Conservation (phyloP, 2,329 filamentous ascomycete genomes). For the Claviceps paspali region DNA sequence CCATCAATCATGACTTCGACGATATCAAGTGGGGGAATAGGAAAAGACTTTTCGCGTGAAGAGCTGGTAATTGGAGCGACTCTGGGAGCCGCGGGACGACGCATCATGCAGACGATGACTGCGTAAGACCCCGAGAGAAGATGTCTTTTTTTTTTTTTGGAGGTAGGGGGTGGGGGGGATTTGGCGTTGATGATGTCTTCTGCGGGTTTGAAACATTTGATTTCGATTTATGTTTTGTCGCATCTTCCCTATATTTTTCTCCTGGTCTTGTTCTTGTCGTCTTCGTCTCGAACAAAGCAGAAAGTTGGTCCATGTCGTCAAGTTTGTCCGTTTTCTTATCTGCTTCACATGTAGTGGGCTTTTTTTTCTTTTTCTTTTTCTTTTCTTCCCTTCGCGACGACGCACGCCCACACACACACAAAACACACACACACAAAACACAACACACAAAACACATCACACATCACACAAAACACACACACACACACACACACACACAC, state of each 20-base stretch:
- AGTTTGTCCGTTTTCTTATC: too few relatives aligned
- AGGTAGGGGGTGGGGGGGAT: constrained; percentile 23
- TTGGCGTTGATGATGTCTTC: constrained; percentile 26
- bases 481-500: too few relatives aligned
- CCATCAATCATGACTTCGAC: constrained; percentile 50
- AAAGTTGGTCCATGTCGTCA: too few relatives aligned
- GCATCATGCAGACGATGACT: constrained; percentile 6
- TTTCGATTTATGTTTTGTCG: constrained; percentile 9
- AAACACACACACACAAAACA: too few relatives aligned
- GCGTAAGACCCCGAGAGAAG: constrained; percentile 13
- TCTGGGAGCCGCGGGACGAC: not conserved
- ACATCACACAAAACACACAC: too few relatives aligned
- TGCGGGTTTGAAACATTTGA: constrained; percentile 9
- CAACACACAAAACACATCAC: not conserved
- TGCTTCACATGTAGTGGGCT: too few relatives aligned
- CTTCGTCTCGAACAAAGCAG: too few relatives aligned
- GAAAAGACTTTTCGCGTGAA: not conserved
- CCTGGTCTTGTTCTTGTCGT: too few relatives aligned
- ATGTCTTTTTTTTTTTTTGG: constrained; percentile 11
- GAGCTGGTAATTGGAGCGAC: not conserved
- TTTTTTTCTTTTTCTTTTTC: not conserved
- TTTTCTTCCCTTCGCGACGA: not conserved
- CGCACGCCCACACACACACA: too few relatives aligned
- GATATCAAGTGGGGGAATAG: not conserved
- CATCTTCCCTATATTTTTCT: constrained; percentile 2